These are phyloP conservation scores for Escovopsis sp. DNA, from an alignment of 2,329 filamentous ascomycete species.

Conservation along the genomic window DNA sequence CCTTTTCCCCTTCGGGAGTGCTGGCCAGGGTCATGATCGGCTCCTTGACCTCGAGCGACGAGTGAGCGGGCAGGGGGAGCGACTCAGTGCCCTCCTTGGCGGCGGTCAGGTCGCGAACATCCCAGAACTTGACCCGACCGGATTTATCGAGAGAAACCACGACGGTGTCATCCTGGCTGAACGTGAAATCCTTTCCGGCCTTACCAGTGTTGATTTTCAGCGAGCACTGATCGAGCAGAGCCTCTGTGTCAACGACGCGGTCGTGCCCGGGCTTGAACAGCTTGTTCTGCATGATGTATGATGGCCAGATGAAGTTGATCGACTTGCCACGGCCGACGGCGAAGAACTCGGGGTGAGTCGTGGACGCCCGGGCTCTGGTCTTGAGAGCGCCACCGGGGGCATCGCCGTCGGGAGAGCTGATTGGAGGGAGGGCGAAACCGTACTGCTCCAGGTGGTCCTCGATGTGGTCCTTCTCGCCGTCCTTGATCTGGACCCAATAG, in stretches of 20 bases:
- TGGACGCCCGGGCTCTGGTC: conserved; percentile 84
- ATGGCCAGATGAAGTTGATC: conserved; percentile 74
- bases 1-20: conserved; percentile 78
- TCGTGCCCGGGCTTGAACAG: conserved; percentile 50
- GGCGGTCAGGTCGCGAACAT: conserved; percentile 64
- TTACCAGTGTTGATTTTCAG: conserved; percentile 95
- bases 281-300: conserved; percentile 46
- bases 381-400: conserved; percentile 85
- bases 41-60: conserved; percentile 63
- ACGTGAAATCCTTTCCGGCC: conserved; percentile 94
- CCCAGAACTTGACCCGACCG: conserved; percentile 95
- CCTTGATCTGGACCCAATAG: conserved; percentile 81
- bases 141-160: conserved; percentile 96
- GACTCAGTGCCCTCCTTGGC: conserved; percentile 36
- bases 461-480: conserved; percentile 63
- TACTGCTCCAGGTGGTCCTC: conserved; percentile 70
- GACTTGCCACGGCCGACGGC: conserved; percentile 91
- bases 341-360: conserved; percentile 82
- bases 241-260: conserved; percentile 70
- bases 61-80: conserved; percentile 37
- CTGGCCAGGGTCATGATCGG: conserved; percentile 79
- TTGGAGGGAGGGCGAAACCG: conserved; percentile 79
- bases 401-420: conserved; percentile 75
- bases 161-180: conserved; percentile 89
- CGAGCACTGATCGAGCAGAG: conserved; percentile 71